Evolutionary conservation across 495 filamentous ascomycete species (phyloP).

Genomic region (Rhypophila decipiens): DNA sequence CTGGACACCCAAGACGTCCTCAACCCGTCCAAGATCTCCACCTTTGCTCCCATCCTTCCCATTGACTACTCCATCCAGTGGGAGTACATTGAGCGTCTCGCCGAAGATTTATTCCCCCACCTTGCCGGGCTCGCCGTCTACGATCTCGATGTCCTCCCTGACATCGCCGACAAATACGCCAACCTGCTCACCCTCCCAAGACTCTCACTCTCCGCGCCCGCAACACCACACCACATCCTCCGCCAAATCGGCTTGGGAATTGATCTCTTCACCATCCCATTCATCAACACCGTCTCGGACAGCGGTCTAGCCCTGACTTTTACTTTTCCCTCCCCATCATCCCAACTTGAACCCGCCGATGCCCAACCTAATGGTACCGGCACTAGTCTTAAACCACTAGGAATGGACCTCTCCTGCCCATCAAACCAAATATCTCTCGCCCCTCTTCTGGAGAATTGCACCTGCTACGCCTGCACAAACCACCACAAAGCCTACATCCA

Average conservation of each 20-base stretch:
- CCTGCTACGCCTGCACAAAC: conserved; percentile 75
- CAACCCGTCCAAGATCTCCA: conserved; percentile 26
- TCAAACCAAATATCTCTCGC: conserved; percentile 49
- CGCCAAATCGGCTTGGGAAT: conserved; percentile 66
- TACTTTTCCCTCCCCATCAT: conserved; percentile 53
- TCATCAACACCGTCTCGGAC: conserved; percentile 69
- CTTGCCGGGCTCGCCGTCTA: conserved; percentile 81
- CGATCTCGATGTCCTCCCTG: conserved; percentile 59
- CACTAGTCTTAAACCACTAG: conserved; percentile 45
- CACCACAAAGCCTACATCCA: conserved; percentile 85
- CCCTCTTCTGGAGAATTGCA: conserved; percentile 56
- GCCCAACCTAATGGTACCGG: background rate
- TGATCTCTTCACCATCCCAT: conserved; percentile 72
- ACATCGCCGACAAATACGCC: conserved; percentile 51
- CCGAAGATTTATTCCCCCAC: conserved; percentile 41
- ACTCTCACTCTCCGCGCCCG: conserved; percentile 61
- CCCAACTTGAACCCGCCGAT: background rate
- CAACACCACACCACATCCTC: conserved; percentile 67
- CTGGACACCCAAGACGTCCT: conserved; percentile 55
- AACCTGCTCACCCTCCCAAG: conserved; percentile 55
- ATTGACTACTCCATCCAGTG: conserved; percentile 66
- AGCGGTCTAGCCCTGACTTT: conserved; percentile 82
- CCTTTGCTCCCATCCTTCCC: conserved; percentile 80
- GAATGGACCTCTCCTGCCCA: conserved; percentile 65
- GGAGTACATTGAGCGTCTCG: conserved; percentile 66